phyloP scores from a whole-genome alignment of 768 basidiomycete species.

The Collybia sordida region DNA sequence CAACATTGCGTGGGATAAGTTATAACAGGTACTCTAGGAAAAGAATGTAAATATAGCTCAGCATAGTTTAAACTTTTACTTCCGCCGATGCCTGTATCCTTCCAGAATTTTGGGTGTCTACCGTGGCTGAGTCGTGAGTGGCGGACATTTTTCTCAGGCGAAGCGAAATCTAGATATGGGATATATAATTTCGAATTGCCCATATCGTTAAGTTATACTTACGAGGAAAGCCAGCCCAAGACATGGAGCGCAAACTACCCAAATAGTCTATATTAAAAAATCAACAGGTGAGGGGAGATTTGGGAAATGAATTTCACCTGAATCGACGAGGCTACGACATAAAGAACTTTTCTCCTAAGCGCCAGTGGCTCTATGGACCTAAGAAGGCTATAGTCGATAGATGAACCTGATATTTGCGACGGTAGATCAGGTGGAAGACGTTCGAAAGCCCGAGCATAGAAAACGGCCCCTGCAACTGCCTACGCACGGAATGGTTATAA shows the following conservation, averaged over 20 bases:
- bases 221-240: conserved; percentile 66
- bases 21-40: too few species aligned
- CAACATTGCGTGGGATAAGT: too few species aligned
- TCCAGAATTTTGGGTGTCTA: conserved; percentile 2
- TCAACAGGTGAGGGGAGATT: background rate
- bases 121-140: conserved; percentile 13
- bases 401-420: conserved; percentile 39
- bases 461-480: conserved; percentile 78
- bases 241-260: conserved; percentile 72
- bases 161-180: conserved; percentile 35
- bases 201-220: conserved; percentile 10
- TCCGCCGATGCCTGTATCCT: conserved; percentile 5
- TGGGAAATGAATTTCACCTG: conserved; percentile 40
- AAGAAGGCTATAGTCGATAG: conserved; percentile 55
- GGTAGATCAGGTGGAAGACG: conserved; percentile 49
- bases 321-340: conserved; percentile 59
- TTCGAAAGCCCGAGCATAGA: conserved; percentile 50
- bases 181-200: too few species aligned
- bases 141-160: conserved; percentile 34
- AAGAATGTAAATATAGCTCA: background rate
- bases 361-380: conserved; percentile 43
- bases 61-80: conserved; percentile 1
- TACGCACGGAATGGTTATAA: conserved; percentile 26
- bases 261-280: conserved; percentile 51
- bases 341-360: conserved; percentile 46